phyloP scores from a whole-genome alignment of 164 flowering plant species.

The Kingdonia uniflora region DNA sequence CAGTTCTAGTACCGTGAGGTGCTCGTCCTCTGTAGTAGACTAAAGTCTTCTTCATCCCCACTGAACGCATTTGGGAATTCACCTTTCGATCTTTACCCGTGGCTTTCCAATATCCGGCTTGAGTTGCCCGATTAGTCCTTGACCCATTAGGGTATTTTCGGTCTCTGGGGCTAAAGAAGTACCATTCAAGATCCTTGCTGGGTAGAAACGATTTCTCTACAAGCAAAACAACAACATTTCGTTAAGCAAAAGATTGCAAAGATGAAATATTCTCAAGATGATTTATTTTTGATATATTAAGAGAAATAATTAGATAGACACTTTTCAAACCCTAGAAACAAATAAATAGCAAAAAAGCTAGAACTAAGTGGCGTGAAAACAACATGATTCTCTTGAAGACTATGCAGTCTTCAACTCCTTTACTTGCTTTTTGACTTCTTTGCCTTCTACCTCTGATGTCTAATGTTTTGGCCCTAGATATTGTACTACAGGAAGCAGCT shows the following conservation, averaged over 20 bases:
- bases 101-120: constrained; percentile 94
- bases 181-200: constrained; percentile 95
- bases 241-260: no score
- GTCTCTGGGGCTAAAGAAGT: constrained; percentile 88
- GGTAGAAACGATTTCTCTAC: constrained; percentile 85
- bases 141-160: constrained; percentile 93
- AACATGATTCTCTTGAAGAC: constrained; percentile 14
- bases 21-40: constrained; percentile 93
- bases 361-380: constrained; percentile 8
- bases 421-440: constrained; percentile 6
- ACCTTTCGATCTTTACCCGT: constrained; percentile 90
- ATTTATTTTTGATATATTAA: no score
- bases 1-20: constrained; percentile 78
- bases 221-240: background rate
- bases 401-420: constrained; percentile 5
- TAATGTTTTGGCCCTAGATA: background rate
- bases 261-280: no score
- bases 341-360: constrained; percentile 2
- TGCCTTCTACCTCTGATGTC: background rate
- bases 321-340: background rate
- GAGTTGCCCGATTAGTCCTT: constrained; percentile 91
- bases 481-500: background rate
- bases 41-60: constrained; percentile 93
- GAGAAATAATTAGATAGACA: no score
- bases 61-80: constrained; percentile 51